phyloP scores from a whole-genome alignment of 176 grass and related monocot species.

The sorghum (Sorghum bicolor) region Sorghum_bicolor_NCBIv3 NC_012874.2:6128501-6129000 shows the following conservation, averaged over 20 bases:
- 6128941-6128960: constrained; percentile 97
- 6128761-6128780: constrained; percentile 86
- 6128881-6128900: constrained; percentile 79
- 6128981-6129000: constrained; percentile 89
- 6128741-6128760: constrained; percentile 53
- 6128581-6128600: not conserved
- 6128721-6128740: constrained; percentile 3
- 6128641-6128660: not conserved
- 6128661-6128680: not conserved
- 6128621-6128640: not conserved
- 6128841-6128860: constrained; percentile 70
- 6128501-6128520: not conserved
- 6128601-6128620: not conserved
- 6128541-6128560: not conserved
- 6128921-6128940: constrained; percentile 96
- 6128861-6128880: constrained; percentile 70
- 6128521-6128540: not conserved
- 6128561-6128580: not conserved
- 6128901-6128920: constrained; percentile 69
- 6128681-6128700: constrained; percentile 1
- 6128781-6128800: constrained; percentile 87
- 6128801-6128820: constrained; percentile 98
- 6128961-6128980: constrained; percentile 92
- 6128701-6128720: not conserved
- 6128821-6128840: constrained; percentile 90